phyloP scores from a whole-genome alignment of 148 eudicot genomes.

The Arbutus unedo region DNA sequence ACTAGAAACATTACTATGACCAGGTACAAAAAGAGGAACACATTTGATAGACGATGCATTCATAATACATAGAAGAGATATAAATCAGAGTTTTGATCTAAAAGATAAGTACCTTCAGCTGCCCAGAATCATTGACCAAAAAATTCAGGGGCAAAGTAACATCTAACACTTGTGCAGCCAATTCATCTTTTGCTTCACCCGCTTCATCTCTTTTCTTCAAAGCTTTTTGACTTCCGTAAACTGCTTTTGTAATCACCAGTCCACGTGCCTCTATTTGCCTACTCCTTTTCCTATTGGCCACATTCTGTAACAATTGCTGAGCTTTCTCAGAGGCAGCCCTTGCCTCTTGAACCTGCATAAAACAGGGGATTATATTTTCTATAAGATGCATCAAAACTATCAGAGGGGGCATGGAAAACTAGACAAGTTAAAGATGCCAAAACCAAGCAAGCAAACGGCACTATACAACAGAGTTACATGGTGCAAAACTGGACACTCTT shows the following conservation, averaged over 20 bases:
- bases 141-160: slow-evolving; percentile 85
- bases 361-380: not conserved
- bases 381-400: not conserved
- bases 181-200: slow-evolving; percentile 45
- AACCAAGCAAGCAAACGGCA: not conserved
- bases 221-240: slow-evolving; percentile 68
- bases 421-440: not conserved
- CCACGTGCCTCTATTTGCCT: slow-evolving; percentile 67
- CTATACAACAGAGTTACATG: not conserved
- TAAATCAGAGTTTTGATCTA: not conserved
- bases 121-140: slow-evolving; percentile 75
- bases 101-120: slow-evolving; percentile 69
- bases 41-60: not conserved
- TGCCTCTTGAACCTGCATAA: slow-evolving; percentile 71
- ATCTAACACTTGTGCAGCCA: slow-evolving; percentile 71
- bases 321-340: slow-evolving; percentile 85
- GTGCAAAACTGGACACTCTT: not conserved
- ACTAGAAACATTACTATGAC: not conserved
- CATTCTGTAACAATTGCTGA: slow-evolving; percentile 72
- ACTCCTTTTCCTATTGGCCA: slow-evolving; percentile 72
- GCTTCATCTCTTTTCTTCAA: slow-evolving; percentile 39
- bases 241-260: slow-evolving; percentile 65
- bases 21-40: not conserved
- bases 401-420: not conserved
- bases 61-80: not conserved